A percentile compares a stretch with the other conserved stretches of the same genome.
Evolutionary conservation across 2,329 filamentous ascomycete species (phyloP).

Genomic region (Alternaria viburni): DNA sequence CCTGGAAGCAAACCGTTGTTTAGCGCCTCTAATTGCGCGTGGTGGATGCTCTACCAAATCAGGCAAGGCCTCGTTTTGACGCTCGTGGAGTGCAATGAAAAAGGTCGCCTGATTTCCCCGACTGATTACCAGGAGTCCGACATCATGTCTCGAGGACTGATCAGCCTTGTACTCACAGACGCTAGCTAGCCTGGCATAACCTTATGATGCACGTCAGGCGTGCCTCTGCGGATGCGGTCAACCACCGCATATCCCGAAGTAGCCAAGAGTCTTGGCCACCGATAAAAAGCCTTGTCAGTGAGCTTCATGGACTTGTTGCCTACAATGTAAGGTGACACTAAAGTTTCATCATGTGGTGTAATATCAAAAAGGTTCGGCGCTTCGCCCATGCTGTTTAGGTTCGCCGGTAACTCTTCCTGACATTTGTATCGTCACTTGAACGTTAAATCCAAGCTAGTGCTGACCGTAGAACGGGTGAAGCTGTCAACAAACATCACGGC

Average conservation of each 20-base stretch:
- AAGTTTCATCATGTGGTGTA: not conserved
- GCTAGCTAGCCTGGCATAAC: slow-evolving; percentile 1
- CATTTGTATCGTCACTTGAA: not conserved
- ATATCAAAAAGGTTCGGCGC: not conserved
- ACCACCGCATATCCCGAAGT: not conserved
- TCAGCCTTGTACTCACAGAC: slow-evolving; percentile 1
- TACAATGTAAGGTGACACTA: slow-evolving; percentile 2
- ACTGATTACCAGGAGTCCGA: not conserved
- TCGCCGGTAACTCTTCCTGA: not conserved
- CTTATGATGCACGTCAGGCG: slow-evolving; percentile 1
- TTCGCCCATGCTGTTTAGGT: not conserved
- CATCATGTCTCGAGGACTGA: not conserved
- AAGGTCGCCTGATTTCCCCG: slow-evolving; percentile 3
- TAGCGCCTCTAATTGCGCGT: not conserved
- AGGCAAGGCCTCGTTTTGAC: not conserved
- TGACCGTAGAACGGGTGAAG: not conserved
- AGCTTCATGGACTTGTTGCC: not conserved
- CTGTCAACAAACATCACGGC: not conserved
- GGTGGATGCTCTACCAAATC: not conserved
- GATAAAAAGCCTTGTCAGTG: not conserved
- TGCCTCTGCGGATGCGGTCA: not conserved
- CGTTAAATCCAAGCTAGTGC: not conserved
- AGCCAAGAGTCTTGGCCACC: not conserved
- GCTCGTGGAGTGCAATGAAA: not conserved
- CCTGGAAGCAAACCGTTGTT: not conserved